Conservation (phyloP, 805 yeast genomes). For the Teunomyces cretensis region DNA sequence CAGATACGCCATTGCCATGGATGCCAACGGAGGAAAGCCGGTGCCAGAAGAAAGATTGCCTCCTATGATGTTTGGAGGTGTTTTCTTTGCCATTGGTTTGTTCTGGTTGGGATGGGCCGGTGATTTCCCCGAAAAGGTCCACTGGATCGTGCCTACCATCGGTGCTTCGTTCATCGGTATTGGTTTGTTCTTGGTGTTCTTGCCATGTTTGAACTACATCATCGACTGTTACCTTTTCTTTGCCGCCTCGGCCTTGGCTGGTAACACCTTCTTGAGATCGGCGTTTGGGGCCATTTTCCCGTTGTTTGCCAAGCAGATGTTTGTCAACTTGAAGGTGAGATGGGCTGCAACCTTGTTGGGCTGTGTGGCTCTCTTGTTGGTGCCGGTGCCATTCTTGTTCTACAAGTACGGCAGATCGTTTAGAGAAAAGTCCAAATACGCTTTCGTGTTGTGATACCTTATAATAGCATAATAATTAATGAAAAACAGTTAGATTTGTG, state of each 20-base stretch:
- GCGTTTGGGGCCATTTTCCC: slow-evolving; percentile 64
- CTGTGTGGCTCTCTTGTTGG: slow-evolving; percentile 47
- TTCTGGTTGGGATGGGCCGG: slow-evolving; percentile 92
- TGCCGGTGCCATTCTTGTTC: slow-evolving; percentile 59
- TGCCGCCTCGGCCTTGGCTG: slow-evolving; percentile 67
- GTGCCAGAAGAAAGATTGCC: slow-evolving; percentile 81
- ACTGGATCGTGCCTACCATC: slow-evolving; percentile 68
- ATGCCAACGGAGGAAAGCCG: slow-evolving; percentile 43
- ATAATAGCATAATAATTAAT: background rate
- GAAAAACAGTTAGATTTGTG: background rate
- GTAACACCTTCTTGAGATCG: slow-evolving; percentile 59
- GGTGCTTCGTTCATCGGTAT: slow-evolving; percentile 42
- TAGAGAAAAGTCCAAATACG: slow-evolving; percentile 19
- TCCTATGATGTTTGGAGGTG: slow-evolving; percentile 70
- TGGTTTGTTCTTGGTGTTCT: slow-evolving; percentile 58
- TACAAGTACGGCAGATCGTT: slow-evolving; percentile 42
- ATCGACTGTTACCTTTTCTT: slow-evolving; percentile 58
- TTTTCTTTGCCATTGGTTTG: slow-evolving; percentile 73
- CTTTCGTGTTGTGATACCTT: slow-evolving; percentile 10
- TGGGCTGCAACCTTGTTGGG: slow-evolving; percentile 60
- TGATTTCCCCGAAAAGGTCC: slow-evolving; percentile 65
- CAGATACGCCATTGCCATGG: slow-evolving; percentile 31
- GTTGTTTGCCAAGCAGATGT: slow-evolving; percentile 54
- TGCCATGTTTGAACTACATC: slow-evolving; percentile 58
- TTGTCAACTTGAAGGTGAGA: slow-evolving; percentile 45